Evolutionary conservation across 2,329 filamentous ascomycete genomes (phyloP), one percentile per base, ranked within the genome.

Genomic region (Microdochium bolleyi): DNA sequence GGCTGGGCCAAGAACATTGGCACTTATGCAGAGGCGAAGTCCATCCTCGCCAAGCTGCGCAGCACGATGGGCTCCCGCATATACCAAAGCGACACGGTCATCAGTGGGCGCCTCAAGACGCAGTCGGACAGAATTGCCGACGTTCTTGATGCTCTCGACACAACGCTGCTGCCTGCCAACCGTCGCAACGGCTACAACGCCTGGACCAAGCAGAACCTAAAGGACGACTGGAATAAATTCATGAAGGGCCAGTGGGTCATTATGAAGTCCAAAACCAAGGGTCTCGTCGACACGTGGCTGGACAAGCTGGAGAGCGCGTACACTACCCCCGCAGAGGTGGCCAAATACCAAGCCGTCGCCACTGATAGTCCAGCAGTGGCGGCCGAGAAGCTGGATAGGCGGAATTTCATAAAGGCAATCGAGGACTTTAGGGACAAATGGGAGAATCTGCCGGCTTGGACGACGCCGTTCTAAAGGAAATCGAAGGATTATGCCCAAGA

Each of bases 121-220:
- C 54, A 56, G 48, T 52, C 32, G 51, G 24, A 51, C 3, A 48
- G 54, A 14, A 51, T 56, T 37, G 56, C 53, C 37, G 48, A 32
- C 41, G 34, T 56, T 30, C 54, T 56, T 11, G 30, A 53, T 51
- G 25, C 37, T 27, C 54, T 57, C 41, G 54, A 57, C 49, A 44
- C 38, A 3, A 49, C 37, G 22, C 16, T 57, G 24, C 37, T 57
- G 54, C 54, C 44, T 9, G 37, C 46, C 4, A 54, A 57, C 38
- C 34, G 37, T 38, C 55, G 52, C 52, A 32, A 30, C 16, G 38
- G 30, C 2, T 53, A 49, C 49, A 53, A 51, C 49, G 49, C 48
- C 19, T 41, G 51, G 22, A 49, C 51, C 49, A 10, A 10, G 3
- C 16, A 19, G 41, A 10, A 46, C 13, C 19, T 46, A 19, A 16